phyloP scores from a whole-genome alignment of 108 stramenopile genomes.

The Pseudonitzschia multistriata region DNA sequence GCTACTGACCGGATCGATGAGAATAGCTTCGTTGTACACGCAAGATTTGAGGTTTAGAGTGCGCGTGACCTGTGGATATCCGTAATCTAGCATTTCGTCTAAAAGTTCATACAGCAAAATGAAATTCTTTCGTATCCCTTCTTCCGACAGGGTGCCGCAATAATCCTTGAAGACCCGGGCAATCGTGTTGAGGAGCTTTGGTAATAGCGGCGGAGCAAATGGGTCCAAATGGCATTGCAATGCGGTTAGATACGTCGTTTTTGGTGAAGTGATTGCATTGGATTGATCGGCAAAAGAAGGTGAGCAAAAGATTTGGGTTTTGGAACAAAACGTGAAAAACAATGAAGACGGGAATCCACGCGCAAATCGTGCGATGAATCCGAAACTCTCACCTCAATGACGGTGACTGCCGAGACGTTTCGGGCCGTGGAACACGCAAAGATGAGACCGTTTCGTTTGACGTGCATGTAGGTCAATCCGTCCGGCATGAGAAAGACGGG shows the following conservation, averaged over 20 bases:
- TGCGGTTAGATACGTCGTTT: too few species aligned
- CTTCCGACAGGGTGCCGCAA: slow-evolving; percentile 97
- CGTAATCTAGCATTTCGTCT: slow-evolving; percentile 98
- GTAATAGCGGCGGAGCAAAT: slow-evolving; percentile 12
- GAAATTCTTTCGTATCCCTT: slow-evolving; percentile 99
- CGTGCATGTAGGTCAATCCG: slow-evolving; percentile 93
- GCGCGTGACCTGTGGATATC: slow-evolving; percentile 96
- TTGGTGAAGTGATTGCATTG: not conserved
- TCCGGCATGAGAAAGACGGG: slow-evolving; percentile 90
- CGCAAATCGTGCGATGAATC: slow-evolving; percentile 5
- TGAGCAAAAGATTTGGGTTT: slow-evolving; percentile 2
- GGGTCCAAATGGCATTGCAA: too few species aligned
- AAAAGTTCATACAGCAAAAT: slow-evolving; percentile 98
- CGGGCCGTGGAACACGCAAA: slow-evolving; percentile 95
- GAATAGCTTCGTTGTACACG: slow-evolving; percentile 98
- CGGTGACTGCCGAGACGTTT: slow-evolving; percentile 80
- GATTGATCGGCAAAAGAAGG: not conserved
- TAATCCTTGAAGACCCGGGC: slow-evolving; percentile 99
- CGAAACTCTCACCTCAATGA: slow-evolving; percentile 62
- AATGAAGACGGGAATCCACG: not conserved
- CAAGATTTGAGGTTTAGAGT: slow-evolving; percentile 96
- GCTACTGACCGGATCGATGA: slow-evolving; percentile 72
- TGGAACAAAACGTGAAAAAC: not conserved
- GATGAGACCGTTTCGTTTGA: slow-evolving; percentile 94
- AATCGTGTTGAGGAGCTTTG: slow-evolving; percentile 92